Evolutionary conservation across 345 rosid genomes (phyloP).

Genomic region (Gossypium raimondii): DNA sequence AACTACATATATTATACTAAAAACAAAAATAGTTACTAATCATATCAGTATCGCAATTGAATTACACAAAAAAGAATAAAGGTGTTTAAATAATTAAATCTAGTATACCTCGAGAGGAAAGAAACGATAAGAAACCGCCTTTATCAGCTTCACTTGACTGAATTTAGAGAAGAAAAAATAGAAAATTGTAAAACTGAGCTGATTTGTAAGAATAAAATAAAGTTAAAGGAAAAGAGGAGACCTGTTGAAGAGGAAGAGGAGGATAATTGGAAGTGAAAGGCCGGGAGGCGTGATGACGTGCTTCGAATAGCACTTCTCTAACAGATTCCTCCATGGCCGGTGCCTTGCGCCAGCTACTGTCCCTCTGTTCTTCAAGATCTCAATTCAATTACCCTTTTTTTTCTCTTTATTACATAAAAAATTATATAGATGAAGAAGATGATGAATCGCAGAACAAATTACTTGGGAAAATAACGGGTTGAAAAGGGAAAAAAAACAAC

Average conservation of each 20-base stretch:
- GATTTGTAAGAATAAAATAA: constrained; percentile 5
- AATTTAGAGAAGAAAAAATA: constrained; percentile 7
- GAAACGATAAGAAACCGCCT: constrained; percentile 50
- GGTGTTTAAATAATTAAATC: neutral
- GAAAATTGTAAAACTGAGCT: neutral
- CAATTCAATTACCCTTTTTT: neutral
- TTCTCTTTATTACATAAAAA: neutral
- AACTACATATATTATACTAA: neutral
- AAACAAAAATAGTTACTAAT: neutral
- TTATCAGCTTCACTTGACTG: constrained; percentile 43
- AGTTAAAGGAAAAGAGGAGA: constrained; percentile 10
- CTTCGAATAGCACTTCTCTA: constrained; percentile 57
- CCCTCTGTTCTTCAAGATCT: constrained; percentile 9
- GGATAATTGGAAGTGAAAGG: constrained; percentile 64
- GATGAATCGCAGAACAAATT: neutral
- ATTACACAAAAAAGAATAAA: neutral
- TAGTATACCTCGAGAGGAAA: constrained; percentile 43
- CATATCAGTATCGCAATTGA: neutral
- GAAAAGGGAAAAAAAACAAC: no score
- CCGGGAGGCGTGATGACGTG: constrained; percentile 56
- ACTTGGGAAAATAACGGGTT: neutral
- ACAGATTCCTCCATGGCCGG: constrained; percentile 36
- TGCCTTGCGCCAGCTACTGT: neutral
- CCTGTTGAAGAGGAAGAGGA: constrained; percentile 66
- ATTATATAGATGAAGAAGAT: neutral